These are phyloP conservation scores for Trichoderma sp. DNA, from an alignment of 2,329 filamentous ascomycete species.

Conservation along the genomic window DNA sequence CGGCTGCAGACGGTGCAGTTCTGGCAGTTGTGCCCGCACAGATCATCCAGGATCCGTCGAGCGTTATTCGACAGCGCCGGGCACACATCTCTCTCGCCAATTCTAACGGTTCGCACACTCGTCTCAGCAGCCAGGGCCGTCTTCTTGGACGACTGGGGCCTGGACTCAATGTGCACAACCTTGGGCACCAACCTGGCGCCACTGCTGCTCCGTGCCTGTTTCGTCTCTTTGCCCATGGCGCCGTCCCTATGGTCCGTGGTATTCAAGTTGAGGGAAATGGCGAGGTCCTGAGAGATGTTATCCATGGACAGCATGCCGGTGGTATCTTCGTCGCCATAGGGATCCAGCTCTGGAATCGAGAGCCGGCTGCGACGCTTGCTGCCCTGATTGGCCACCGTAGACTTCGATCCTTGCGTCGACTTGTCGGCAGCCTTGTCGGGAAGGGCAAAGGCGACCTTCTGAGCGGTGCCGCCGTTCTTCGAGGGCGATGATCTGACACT, in stretches of 20 bases:
- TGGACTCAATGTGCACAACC: constrained; percentile 35
- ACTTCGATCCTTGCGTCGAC: constrained; percentile 34
- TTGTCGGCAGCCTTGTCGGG: constrained; percentile 41
- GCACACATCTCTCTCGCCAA: constrained; percentile 40
- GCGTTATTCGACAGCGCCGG: constrained; percentile 56
- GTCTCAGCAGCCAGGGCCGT: constrained; percentile 33
- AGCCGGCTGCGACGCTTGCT: constrained; percentile 46
- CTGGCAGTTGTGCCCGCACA: constrained; percentile 57
- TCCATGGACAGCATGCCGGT: constrained; percentile 42
- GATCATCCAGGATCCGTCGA: constrained; percentile 54
- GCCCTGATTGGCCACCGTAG: constrained; percentile 46
- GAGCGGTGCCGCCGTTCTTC: constrained; percentile 35
- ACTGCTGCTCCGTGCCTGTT: constrained; percentile 31
- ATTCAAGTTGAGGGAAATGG: constrained; percentile 39
- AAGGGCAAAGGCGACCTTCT: constrained; percentile 49
- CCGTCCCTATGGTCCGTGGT: constrained; percentile 25
- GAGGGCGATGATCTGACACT: constrained; percentile 35
- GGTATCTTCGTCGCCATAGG: constrained; percentile 42
- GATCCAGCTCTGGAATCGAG: constrained; percentile 34
- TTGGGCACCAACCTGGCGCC: constrained; percentile 35
- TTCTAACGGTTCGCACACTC: constrained; percentile 34
- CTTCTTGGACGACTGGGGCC: constrained; percentile 36
- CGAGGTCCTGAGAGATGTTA: constrained; percentile 41
- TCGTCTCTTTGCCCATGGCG: constrained; percentile 30
- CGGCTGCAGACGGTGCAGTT: constrained; percentile 62